Evolutionary conservation across 768 basidiomycete species (phyloP), one percentile per base, ranked within the genome.

Genomic region (Russula olivacea): DNA sequence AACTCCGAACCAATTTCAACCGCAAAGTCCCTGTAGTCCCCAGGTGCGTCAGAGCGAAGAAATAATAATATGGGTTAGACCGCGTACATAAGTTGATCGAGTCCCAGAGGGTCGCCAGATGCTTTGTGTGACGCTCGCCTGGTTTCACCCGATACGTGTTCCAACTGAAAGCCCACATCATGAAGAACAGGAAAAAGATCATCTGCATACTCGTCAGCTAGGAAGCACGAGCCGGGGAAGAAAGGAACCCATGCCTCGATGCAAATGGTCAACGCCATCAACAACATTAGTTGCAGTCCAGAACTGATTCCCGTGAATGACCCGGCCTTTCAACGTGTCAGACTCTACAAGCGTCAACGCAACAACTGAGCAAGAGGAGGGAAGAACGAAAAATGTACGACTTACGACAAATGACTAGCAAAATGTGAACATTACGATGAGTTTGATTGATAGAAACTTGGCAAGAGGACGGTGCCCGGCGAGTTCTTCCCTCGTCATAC

Each of bases 271-370:
- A 97, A 78, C 0, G 93, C 93, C 93, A 63, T 96, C 81, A 1
- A 91, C 82, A 55, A 96, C 83, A 70, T 96, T 95, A 3, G 87
- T 86, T 40, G 78, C 74, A 2, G 92, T 89, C 93, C 93, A 94
- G 70, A 86, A 93, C 60, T 80, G 52, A 0, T 90, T 91, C 23
- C 76, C 91, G 83, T 89, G 75, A 59, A 95, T 91, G 45, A 91
- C 87, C 30, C 78, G 73, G 52, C 86, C 81, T 70, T 86, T 83
- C 34, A 97, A 74, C 6, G 83, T 78, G 48, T 70, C 74, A 71
- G 95, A 88, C 85, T 92, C 57, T 45, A 71, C 61, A 15, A 40
- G 6, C 38, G 14, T 15, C 19, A 55, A 55, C 0, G 10, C 61
- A 61, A 38, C 25, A 34, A n/a, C n/a, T 38, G 14, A 41, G n/a